phyloP scores from a whole-genome alignment of 225 moss, liverwort and hornwort genomes.

The Neckera pumila region DNA sequence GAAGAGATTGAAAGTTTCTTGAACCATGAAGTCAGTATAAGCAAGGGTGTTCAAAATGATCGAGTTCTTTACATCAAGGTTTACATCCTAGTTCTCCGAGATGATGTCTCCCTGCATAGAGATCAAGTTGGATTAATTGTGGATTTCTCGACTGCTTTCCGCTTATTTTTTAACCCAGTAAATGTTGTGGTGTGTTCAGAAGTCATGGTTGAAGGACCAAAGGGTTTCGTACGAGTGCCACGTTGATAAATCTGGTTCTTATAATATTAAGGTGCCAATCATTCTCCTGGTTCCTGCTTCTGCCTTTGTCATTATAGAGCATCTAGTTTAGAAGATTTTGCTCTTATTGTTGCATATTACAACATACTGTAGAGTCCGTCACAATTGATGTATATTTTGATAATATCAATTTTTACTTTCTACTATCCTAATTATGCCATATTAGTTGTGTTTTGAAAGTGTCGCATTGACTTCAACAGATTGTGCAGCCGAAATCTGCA shows the following conservation, averaged over 20 bases:
- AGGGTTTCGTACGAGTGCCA: conserved; percentile 22
- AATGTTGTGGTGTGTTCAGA: neutral
- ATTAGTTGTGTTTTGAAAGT: neutral
- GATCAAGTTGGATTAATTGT: neutral
- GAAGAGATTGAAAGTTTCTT: neutral
- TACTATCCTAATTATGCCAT: neutral
- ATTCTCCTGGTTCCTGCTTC: neutral
- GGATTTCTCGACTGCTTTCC: neutral
- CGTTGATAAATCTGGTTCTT: conserved; percentile 9
- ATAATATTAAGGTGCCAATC: conserved; percentile 9
- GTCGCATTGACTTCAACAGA: neutral
- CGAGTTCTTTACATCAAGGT: neutral
- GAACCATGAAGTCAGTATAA: conserved; percentile 1
- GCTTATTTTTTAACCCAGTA: neutral
- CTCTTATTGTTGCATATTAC: neutral
- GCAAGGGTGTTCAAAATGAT: conserved; percentile 2
- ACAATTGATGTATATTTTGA: neutral
- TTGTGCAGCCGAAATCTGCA: conserved; percentile 13
- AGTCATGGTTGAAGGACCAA: conserved; percentile 9
- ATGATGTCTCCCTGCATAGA: neutral
- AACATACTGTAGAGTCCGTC: neutral
- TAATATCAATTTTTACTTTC: neutral
- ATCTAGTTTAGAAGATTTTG: neutral
- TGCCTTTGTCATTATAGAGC: neutral
- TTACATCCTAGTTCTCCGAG: neutral